Base-by-base conservation (phyloP, 441 rosid genomes). In the Adansonia rubrostipa region DNA sequence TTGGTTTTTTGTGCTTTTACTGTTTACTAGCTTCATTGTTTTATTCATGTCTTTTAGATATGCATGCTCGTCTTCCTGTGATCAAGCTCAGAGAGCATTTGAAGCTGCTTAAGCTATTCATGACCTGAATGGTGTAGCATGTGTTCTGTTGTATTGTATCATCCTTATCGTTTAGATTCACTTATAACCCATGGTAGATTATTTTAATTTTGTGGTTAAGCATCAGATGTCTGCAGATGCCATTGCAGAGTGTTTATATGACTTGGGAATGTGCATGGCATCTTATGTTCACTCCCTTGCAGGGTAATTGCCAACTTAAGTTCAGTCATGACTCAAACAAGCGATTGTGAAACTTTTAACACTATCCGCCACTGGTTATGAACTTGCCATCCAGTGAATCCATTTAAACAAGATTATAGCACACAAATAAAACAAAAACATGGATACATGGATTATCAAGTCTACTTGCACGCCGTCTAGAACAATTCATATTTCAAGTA, bases 231-330 rank as follows among this genome's bases (percentile, higher is more conserved):
- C 99, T 50, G 92, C 97, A 33, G 97, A 95, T 86, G 89, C 94
- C 50, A 83, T 89, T 73, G 92, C 89, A 1, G 93, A 92, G 87
- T 86, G 97, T 85, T 85, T 95, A 79, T 93, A 92, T 77, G 97
- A 91, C 58, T 73, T 92, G 86, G 42, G 96, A 95, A 87, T 94
- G 99, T 69, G 97, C 96, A 2, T 95, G 99, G 97, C 93, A 87
- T 82, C 91, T 96, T 20, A 87, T 85, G 92, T 95, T 93, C 83
- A 86, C 92, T 71, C 93, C 94, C 2, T 86, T 92, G 77, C 93
- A 82, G 78, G 94, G 92, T 56, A 93, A 91, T 79, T 89, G 93
- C 83, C 94, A 89, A 76, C 84, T 95, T 86, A 92, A 92, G 85
- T 87, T 83, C 81, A 82, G 78, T 84, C 93, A 92, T 15, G 96